phyloP scores from a whole-genome alignment of 345 rosid species.

The Arabis hirsuta region DNA sequence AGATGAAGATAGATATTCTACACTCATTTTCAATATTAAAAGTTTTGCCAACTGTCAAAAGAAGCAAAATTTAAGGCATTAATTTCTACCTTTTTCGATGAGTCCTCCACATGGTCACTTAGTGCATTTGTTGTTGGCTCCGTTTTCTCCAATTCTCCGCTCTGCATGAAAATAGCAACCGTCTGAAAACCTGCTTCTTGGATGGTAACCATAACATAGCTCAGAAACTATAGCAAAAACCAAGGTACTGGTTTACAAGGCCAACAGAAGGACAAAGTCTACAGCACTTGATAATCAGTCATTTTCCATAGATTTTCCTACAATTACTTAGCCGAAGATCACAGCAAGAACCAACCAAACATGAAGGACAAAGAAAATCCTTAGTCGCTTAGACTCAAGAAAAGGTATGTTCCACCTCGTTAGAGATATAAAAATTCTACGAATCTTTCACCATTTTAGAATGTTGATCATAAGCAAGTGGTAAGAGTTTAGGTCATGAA shows the following conservation, averaged over 20 bases:
- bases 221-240: constrained; percentile 60
- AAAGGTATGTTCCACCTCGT: constrained; percentile 15
- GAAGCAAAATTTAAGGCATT: constrained; percentile 10
- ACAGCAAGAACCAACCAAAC: constrained; percentile 24
- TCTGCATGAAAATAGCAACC: constrained; percentile 99
- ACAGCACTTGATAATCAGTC: constrained; percentile 33
- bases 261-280: constrained; percentile 34
- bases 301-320: constrained; percentile 26
- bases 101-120: constrained; percentile 63
- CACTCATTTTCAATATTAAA: constrained; percentile 1
- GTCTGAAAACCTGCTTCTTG: constrained; percentile 97
- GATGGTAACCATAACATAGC: constrained; percentile 82
- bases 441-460: constrained; percentile 20
- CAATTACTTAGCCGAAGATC: constrained; percentile 11
- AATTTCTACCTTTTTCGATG: constrained; percentile 71
- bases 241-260: constrained; percentile 37
- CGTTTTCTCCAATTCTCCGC: constrained; percentile 66
- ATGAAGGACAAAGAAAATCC: constrained; percentile 15
- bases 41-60: background rate
- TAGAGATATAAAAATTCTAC: constrained; percentile 1
- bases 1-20: constrained; percentile 18
- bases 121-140: constrained; percentile 49
- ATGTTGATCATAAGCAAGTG: constrained; percentile 9
- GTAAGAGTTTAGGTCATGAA: constrained; percentile 7
- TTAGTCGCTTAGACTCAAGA: constrained; percentile 21